Evolutionary conservation across 2,329 filamentous ascomycete genomes (phyloP), one percentile per base, ranked within the genome.

Genomic region (Alternaria angustiovoidea): DNA sequence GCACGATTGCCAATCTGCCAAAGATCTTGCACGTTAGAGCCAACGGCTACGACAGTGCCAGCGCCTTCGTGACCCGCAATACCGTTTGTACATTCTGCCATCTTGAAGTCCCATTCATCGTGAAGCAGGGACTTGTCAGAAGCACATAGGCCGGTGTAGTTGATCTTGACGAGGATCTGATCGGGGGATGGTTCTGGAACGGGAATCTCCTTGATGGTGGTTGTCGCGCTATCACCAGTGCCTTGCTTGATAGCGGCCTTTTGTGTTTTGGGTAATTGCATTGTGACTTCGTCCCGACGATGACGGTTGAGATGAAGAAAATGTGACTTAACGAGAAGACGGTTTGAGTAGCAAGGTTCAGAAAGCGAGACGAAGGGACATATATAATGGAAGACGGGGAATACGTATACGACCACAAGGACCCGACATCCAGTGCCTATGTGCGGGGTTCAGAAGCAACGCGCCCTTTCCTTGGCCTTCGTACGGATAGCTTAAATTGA

Each of bases 1-100:
- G 80, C 85, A 24, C 85, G 77, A 62, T 87, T 83, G 5, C 86
- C 85, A 1, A 67, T 30, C 47, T 93, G 82, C 71, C 72, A 74
- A 22, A 65, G 51, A 70, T 94, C 91, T 12, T 85, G 81, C 63
- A 95, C 92, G 42, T 94, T 86, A 26, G 89, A 83, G 70, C 93
- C 93, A 84, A 68, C 63, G 22, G 59, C 63, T 38, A 97, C 93
- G 41, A 96, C 91, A 51, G 92, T 81, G 74, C 93, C 93, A 26
- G 92, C 92, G 70, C 93, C 87, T 76, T 88, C 86, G 72, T 88
- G 85, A 41, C 92, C 92, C 73, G 93, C 93, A 55, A 96, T 77
- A 7, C 89, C 20, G 14, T 51, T 42, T 30, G 57, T 56, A 9
- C n/a, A 41, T 16, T 57, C 52, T 3, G 49, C n/a, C 76, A 79